These are phyloP conservation scores for Globisporangium irregulare DNA, from an alignment of 352 stramenopile genomes.

Conservation along the genomic window DNA sequence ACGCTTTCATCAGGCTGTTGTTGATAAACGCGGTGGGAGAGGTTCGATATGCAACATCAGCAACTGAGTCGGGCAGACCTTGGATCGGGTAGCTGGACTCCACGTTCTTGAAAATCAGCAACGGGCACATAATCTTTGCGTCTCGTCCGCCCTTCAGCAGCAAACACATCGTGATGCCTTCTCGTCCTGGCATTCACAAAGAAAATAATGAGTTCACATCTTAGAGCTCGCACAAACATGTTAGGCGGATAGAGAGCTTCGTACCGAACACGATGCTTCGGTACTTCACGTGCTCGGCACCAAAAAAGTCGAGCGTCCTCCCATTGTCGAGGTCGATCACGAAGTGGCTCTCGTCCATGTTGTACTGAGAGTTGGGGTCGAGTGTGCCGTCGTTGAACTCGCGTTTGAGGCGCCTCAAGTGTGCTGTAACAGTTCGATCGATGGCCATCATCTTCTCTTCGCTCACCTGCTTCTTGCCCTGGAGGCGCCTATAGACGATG, in stretches of 20 bases:
- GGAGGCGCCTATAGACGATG: too few species aligned
- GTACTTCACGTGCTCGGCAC: neutral
- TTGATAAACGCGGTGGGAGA: neutral
- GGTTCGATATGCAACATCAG: neutral
- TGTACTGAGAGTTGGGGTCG: neutral
- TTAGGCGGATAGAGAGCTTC: neutral
- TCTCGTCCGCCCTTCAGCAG: neutral
- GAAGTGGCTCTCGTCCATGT: neutral
- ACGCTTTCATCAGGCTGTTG: neutral
- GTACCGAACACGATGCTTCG: neutral
- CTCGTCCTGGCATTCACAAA: neutral
- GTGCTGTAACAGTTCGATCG: neutral
- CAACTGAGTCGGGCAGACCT: neutral
- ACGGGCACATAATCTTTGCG: neutral
- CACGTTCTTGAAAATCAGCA: neutral
- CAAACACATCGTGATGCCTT: neutral
- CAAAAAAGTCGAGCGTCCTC: neutral
- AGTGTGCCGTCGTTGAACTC: neutral
- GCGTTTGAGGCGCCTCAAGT: neutral
- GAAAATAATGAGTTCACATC: neutral
- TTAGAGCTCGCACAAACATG: neutral
- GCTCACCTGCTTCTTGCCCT: neutral
- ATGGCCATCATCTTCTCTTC: neutral
- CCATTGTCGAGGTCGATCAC: neutral
- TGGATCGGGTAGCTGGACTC: neutral